Evolutionary conservation across 2,329 filamentous ascomycete species (phyloP).

Genomic region (Alternaria triticimaculans): DNA sequence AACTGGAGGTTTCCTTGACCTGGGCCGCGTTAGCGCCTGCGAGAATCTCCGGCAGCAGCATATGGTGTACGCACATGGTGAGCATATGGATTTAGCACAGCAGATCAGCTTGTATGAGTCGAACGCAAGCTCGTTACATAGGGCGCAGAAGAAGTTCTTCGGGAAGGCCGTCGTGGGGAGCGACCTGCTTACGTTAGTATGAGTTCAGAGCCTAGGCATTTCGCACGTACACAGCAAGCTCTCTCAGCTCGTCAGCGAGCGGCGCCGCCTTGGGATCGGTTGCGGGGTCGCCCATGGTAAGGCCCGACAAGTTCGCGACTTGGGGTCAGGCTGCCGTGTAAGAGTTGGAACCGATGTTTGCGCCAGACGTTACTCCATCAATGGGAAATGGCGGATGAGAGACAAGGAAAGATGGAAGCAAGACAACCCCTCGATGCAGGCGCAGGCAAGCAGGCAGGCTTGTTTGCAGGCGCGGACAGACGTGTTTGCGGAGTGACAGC

Average conservation of each 20-base stretch:
- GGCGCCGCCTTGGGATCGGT: constrained; percentile 40
- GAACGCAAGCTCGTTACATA: constrained; percentile 87
- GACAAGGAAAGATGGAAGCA: neutral
- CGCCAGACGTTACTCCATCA: constrained; percentile 32
- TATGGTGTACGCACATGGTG: constrained; percentile 70
- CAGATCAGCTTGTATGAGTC: constrained; percentile 92
- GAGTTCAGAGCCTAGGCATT: neutral
- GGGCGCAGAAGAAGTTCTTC: constrained; percentile 93
- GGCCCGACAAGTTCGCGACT: constrained; percentile 23
- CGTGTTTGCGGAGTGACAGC: constrained; percentile 21
- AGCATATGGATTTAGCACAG: constrained; percentile 94
- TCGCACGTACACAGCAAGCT: constrained; percentile 38
- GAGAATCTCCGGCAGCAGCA: neutral
- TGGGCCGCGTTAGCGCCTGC: constrained; percentile 19
- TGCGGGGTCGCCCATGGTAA: constrained; percentile 38
- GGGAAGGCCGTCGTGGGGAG: constrained; percentile 84
- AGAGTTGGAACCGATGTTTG: constrained; percentile 15
- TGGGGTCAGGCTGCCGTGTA: constrained; percentile 32
- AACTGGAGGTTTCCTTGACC: constrained; percentile 59
- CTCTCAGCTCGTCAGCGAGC: constrained; percentile 43
- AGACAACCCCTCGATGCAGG: neutral
- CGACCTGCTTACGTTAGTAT: constrained; percentile 61
- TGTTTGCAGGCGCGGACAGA: constrained; percentile 12
- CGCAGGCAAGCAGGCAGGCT: constrained; percentile 8
- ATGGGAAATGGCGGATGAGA: constrained; percentile 1